Evolutionary conservation across 2,329 filamentous ascomycete genomes (phyloP).

Genomic region (Paecilomyces dactylethromorphus): DNA sequence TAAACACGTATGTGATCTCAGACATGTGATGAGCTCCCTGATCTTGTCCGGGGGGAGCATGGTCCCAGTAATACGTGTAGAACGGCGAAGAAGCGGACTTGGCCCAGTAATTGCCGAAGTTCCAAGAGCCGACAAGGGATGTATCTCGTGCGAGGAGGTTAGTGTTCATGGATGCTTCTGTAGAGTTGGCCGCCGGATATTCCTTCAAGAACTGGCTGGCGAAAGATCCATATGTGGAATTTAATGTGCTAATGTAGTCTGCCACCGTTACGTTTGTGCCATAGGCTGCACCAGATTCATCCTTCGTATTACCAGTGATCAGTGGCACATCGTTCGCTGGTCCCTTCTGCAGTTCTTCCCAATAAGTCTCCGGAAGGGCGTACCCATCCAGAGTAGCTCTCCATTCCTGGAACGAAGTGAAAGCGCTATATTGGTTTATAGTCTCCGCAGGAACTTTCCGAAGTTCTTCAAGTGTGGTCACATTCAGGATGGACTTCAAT

Average conservation of each 20-base stretch:
- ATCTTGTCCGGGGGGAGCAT: constrained; percentile 16
- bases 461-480: constrained; percentile 34
- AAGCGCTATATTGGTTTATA: constrained; percentile 15
- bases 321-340: constrained; percentile 19
- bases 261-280: constrained; percentile 6
- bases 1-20: constrained; percentile 25
- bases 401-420: constrained; percentile 11
- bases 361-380: constrained; percentile 17
- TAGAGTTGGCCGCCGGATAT: constrained; percentile 17
- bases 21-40: constrained; percentile 22
- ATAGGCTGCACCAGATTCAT: constrained; percentile 14
- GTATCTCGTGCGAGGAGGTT: constrained; percentile 15
- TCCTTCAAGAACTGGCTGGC: constrained; percentile 11
- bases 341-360: constrained; percentile 8
- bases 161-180: constrained; percentile 15
- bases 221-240: constrained; percentile 9
- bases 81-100: constrained; percentile 13
- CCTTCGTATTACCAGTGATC: constrained; percentile 23
- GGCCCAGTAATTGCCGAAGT: background rate
- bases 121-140: constrained; percentile 13
- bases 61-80: constrained; percentile 24
- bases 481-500: constrained; percentile 34
- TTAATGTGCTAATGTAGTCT: constrained; percentile 13
- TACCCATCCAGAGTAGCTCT: constrained; percentile 17
- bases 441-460: constrained; percentile 29